Evolutionary conservation across 495 filamentous ascomycete genomes (phyloP).

Genomic region (Rhizodiscina lignyota): DNA sequence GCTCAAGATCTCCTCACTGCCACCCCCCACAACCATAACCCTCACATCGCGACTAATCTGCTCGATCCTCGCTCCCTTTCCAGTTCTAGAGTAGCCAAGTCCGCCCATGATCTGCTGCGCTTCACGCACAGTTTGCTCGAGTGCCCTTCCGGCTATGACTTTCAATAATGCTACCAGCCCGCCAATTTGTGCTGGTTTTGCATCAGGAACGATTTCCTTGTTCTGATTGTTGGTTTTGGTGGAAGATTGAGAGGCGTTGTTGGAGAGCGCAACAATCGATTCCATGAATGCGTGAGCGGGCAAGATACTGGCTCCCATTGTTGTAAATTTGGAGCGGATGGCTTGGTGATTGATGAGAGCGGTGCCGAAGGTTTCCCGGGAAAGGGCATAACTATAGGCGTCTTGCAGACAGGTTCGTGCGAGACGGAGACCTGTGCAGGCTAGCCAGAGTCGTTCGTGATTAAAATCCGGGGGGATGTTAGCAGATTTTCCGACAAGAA

Average conservation of each 20-base stretch:
- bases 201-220: no score
- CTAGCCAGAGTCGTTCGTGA: constrained; percentile 22
- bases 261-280: no score
- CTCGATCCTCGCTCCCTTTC: constrained; percentile 34
- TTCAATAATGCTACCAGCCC: no score
- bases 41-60: constrained; percentile 40
- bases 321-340: constrained; percentile 20
- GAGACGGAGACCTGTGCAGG: constrained; percentile 20
- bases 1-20: constrained; percentile 39
- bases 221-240: no score
- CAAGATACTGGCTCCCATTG: no score
- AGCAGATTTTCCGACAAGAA: no score
- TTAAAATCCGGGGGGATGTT: no score
- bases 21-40: constrained; percentile 41
- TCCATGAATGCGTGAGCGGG: no score
- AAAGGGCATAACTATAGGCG: constrained; percentile 20
- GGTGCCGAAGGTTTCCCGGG: constrained; percentile 22
- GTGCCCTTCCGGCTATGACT: no score
- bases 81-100: constrained; percentile 35
- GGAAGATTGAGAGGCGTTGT: no score
- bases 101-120: constrained; percentile 46
- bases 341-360: constrained; percentile 21
- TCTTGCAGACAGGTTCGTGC: constrained; percentile 17
- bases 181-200: no score
- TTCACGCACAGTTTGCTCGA: no score